A percentile compares a stretch with the other conserved stretches of the same genome.
These are phyloP conservation scores for Fusarium sp. DNA, from an alignment of 2,329 filamentous ascomycete genomes.

Conservation along the genomic window DNA sequence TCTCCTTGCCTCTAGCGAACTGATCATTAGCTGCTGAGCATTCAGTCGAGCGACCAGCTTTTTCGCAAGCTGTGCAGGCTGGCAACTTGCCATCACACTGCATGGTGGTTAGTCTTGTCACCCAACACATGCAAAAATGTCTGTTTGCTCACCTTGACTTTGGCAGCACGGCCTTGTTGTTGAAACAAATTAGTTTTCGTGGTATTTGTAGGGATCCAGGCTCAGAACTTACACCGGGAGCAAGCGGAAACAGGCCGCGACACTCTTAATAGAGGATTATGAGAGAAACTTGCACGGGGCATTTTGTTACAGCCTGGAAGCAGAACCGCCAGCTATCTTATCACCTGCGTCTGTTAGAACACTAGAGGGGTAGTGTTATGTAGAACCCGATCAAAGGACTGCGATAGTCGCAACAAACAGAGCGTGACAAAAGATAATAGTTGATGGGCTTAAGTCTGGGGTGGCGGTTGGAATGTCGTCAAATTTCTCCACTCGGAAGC, in stretches of 20 bases:
- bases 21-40: slow-evolving; percentile 97
- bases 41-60: slow-evolving; percentile 85
- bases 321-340: neutral
- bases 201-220: neutral
- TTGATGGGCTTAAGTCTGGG: slow-evolving; percentile 26
- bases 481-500: slow-evolving; percentile 46
- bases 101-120: slow-evolving; percentile 19
- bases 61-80: slow-evolving; percentile 94
- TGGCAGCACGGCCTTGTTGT: slow-evolving; percentile 77
- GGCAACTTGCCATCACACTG: slow-evolving; percentile 95
- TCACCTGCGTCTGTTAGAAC: neutral
- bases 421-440: slow-evolving; percentile 27
- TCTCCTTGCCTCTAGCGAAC: slow-evolving; percentile 93
- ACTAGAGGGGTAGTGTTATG: neutral
- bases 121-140: neutral
- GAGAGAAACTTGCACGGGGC: slow-evolving; percentile 63
- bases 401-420: slow-evolving; percentile 8
- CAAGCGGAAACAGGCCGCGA: slow-evolving; percentile 85
- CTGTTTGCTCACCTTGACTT: slow-evolving; percentile 78
- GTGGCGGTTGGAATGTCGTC: slow-evolving; percentile 43
- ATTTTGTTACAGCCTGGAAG: slow-evolving; percentile 49
- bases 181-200: slow-evolving; percentile 8
- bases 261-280: slow-evolving; percentile 75
- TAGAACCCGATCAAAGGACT: neutral
- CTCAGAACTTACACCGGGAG: slow-evolving; percentile 72